Base-by-base conservation (phyloP, 1,139 yeast species). In the Casaregolazyma lundiana region DNA sequence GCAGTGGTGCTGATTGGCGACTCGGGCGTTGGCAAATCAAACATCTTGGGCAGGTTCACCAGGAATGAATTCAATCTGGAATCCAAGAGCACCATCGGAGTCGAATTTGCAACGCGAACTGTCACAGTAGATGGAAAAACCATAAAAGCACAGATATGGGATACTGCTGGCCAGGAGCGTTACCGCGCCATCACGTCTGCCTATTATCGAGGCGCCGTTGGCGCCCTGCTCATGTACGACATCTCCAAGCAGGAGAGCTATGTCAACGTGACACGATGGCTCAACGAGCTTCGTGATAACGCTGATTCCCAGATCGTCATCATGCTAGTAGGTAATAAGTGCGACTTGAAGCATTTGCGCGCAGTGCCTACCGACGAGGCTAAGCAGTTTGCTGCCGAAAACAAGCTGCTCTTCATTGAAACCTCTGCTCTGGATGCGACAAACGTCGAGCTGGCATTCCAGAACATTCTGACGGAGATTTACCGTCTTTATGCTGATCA, bases 331-430 rank as follows among this genome's bases (percentile, higher is more conserved):
- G 98, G 96, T 51, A 92, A 92, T 74, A 92, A 92, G 72, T 84
- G 95, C 48, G 98, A 92, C 75, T 77, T 92, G 69, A 92, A 88
- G 66, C 98, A 92, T 68, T 74, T 90, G 63, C 80, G 98, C 62
- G 97, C 97, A 1, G 96, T 94, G 20, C 96, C 98, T 50, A 90
- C 97, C 36, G 98, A 92, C 50, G 98, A 92, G 69, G 98, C 98
- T 48, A 85, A 82, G 68, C 85, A 84, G 64, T 92, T 92, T 72
- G 97, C 98, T 42, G 69, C 86, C 53, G 98, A 94, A 69, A 90
- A 92, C 71, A 88, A 79, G 65, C 75, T 92, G 60, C 75, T 92
- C 61, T 92, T 92, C 67, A 90, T 96, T 44, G 98, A 92, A 71
- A 95, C 98, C n/a, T 84, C 95, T 51, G 98, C 98, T 16, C 76